Evolutionary conservation across 129 eudicot genomes (phyloP).

Genomic region (Lactuca saligna): DNA sequence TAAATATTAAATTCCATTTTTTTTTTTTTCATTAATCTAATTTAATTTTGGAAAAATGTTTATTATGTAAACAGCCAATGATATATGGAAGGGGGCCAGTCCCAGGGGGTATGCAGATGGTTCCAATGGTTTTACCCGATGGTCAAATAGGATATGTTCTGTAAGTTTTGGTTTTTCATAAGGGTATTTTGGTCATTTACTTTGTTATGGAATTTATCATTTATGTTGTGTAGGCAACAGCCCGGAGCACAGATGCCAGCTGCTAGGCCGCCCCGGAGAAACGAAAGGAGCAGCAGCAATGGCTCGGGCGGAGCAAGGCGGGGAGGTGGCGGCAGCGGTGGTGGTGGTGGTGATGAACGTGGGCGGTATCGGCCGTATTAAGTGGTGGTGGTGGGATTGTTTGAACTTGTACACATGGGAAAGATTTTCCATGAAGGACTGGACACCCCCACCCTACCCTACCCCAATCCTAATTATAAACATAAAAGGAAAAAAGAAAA

Average conservation of each 20-base stretch:
- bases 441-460: constrained; percentile 13
- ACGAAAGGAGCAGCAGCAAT: constrained; percentile 60
- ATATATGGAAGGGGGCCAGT: constrained; percentile 98
- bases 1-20: background rate
- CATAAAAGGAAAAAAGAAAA: background rate
- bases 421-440: constrained; percentile 14
- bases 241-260: constrained; percentile 81
- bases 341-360: constrained; percentile 62
- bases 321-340: constrained; percentile 45
- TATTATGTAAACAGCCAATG: constrained; percentile 60
- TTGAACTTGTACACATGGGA: constrained; percentile 17
- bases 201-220: background rate
- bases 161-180: constrained; percentile 54
- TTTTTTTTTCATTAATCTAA: too few relatives aligned
- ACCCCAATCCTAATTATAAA: background rate
- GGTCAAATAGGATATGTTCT: constrained; percentile 98
- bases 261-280: constrained; percentile 64
- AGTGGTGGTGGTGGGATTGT: constrained; percentile 22
- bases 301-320: constrained; percentile 55
- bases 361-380: constrained; percentile 80
- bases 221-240: constrained; percentile 66
- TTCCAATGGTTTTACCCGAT: constrained; percentile 98
- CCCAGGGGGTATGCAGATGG: constrained; percentile 99
- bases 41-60: background rate
- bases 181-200: background rate